Conservation (phyloP, 1,284 basidiomycete species). For the Trichosporon ovoides region DNA sequence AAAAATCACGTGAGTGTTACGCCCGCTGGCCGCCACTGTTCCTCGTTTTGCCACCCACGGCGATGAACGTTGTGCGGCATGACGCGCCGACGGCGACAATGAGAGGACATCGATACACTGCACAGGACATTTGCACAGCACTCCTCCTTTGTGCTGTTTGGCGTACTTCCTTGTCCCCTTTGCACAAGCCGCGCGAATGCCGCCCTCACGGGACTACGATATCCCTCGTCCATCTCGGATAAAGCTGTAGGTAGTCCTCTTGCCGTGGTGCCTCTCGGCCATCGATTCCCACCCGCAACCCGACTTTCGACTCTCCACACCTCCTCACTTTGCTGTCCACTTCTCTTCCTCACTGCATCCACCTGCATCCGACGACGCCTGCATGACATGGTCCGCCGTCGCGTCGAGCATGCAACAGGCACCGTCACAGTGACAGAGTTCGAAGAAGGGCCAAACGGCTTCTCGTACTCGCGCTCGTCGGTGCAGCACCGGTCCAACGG, state of each 20-base stretch:
- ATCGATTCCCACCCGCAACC: neutral
- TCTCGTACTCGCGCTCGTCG: neutral
- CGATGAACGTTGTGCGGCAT: neutral
- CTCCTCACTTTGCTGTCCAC: neutral
- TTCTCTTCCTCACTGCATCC: neutral
- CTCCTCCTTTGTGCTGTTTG: neutral
- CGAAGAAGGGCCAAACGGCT: neutral
- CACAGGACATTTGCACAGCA: neutral
- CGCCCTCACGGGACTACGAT: constrained; percentile 1
- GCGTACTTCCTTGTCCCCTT: neutral
- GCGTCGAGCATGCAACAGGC: neutral
- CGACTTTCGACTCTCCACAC: too few relatives aligned
- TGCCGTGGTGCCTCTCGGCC: neutral
- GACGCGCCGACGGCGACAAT: neutral
- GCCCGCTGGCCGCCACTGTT: neutral
- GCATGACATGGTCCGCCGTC: neutral
- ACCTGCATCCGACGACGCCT: neutral
- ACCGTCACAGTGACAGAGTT: neutral
- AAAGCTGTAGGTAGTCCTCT: neutral
- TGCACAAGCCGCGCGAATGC: neutral
- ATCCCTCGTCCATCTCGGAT: neutral
- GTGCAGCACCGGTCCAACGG: too few relatives aligned
- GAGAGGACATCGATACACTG: neutral
- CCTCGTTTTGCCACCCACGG: neutral
- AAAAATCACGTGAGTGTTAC: neutral